These are phyloP conservation scores for Xylaria sp. DNA, from an alignment of 2,329 filamentous ascomycete species.

Conservation along the genomic window DNA sequence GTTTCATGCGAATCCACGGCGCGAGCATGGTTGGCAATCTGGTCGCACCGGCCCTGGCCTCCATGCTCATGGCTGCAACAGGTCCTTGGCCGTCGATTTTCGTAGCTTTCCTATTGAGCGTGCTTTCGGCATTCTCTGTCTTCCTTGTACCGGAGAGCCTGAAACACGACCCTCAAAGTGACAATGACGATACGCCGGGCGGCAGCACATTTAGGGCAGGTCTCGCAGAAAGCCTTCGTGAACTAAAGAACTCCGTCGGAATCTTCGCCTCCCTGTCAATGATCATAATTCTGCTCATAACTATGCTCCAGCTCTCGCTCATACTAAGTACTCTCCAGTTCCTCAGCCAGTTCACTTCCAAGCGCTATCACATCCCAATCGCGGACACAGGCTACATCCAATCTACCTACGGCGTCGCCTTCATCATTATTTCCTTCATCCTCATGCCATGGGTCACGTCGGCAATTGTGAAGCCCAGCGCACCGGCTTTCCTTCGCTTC, in stretches of 20 bases:
- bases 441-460: slow-evolving; percentile 44
- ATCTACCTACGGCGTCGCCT: slow-evolving; percentile 46
- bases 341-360: slow-evolving; percentile 48
- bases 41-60: slow-evolving; percentile 51
- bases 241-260: slow-evolving; percentile 39
- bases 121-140: slow-evolving; percentile 36
- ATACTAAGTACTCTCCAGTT: slow-evolving; percentile 43
- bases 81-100: slow-evolving; percentile 50
- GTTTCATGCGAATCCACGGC: slow-evolving; percentile 50
- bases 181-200: not conserved
- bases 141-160: slow-evolving; percentile 46
- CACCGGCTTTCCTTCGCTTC: slow-evolving; percentile 40
- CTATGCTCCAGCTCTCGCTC: slow-evolving; percentile 38
- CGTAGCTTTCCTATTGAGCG: slow-evolving; percentile 40
- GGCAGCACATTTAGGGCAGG: slow-evolving; percentile 17
- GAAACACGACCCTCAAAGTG: slow-evolving; percentile 13
- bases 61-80: slow-evolving; percentile 49
- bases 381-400: slow-evolving; percentile 49
- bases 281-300: slow-evolving; percentile 39
- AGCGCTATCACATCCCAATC: slow-evolving; percentile 46
- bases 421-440: slow-evolving; percentile 42
- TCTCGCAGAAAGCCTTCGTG: slow-evolving; percentile 27
- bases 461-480: slow-evolving; percentile 36
- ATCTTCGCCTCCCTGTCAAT: slow-evolving; percentile 41
- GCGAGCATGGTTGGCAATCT: slow-evolving; percentile 50